Evolutionary conservation across 2,329 filamentous ascomycete species (phyloP).

Genomic region (Epichloe festucae): DNA sequence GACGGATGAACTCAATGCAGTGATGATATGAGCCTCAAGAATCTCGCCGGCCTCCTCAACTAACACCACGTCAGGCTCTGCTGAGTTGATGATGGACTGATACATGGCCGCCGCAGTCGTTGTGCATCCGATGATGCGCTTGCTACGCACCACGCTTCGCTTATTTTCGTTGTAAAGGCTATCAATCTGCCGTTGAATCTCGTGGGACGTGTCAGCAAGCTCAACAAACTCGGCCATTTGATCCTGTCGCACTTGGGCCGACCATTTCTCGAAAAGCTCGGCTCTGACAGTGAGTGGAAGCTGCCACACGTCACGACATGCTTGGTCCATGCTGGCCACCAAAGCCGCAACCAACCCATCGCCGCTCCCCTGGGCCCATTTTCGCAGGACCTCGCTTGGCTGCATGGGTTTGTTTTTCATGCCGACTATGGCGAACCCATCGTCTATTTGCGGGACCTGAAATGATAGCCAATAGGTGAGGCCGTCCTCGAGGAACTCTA

Average conservation of each 20-base stretch:
- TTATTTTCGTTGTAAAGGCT: slow-evolving; percentile 31
- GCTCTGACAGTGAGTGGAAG: too few species aligned
- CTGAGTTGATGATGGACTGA: slow-evolving; percentile 36
- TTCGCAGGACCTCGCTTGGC: too few species aligned
- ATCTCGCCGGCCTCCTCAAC: slow-evolving; percentile 67
- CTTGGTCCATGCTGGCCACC: too few species aligned
- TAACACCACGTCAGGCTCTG: slow-evolving; percentile 45
- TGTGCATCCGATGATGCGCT: slow-evolving; percentile 55
- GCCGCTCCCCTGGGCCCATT: too few species aligned
- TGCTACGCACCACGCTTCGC: slow-evolving; percentile 32
- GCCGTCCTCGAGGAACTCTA: slow-evolving; percentile 40
- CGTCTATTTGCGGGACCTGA: slow-evolving; percentile 27
- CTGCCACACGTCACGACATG: too few species aligned
- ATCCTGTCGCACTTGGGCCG: too few species aligned
- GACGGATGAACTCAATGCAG: slow-evolving; percentile 39
- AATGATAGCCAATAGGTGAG: slow-evolving; percentile 44
- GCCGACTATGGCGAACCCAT: slow-evolving; percentile 6
- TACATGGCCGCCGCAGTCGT: slow-evolving; percentile 59
- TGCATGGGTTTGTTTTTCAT: too few species aligned
- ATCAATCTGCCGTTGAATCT: slow-evolving; percentile 16
- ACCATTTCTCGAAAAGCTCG: too few species aligned
- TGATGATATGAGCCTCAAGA: slow-evolving; percentile 49
- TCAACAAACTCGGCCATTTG: too few species aligned
- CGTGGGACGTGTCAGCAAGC: too few species aligned
- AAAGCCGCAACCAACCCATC: too few species aligned